Evolutionary conservation across 176 grass and related monocot genomes (phyloP), one percentile per base, ranked within the genome.

Genomic region (Oryza punctata): DNA sequence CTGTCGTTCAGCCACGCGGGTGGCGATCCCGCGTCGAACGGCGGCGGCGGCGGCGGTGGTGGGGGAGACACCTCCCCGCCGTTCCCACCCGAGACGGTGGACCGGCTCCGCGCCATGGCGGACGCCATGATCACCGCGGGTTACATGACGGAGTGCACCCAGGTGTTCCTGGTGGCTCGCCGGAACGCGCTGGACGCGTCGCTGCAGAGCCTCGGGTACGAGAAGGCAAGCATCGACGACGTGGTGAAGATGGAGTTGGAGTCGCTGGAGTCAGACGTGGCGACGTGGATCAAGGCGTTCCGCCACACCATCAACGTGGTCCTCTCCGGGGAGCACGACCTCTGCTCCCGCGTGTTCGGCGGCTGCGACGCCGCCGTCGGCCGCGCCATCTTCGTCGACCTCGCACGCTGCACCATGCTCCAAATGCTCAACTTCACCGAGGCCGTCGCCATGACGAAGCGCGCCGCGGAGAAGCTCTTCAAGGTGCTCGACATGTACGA

Each of bases 401-500:
- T 95, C 40, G 79, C 90, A 1, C 79, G 52, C 60, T 63, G 71
- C 75, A 81, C 79, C 69, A 59, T 93, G 76, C 77, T 95, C 25
- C 87, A 85, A 43, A 73, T 99, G 77, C 85, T 99, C 74, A 92
- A 67, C 63, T 99, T 99, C 78, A 83, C 85, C 0, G 91, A 99
- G 93, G 96, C 91, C 21, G 82, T 99, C 8, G 75, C 67, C 10
- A 89, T 92, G 71, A 91, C 88, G 3, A 96, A 94, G 70, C 91
- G 93, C 63, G 84, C 89, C 10, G 89, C 91, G 0, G 96, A 96
- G 78, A 96, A 99, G 83, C 91, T 99, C 38, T 99, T 99, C 91
- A 99, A 92, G 82, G 84, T 99, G 83, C 96, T 99, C 25, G 96
- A 99, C 69, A 96, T 96, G 83, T 99, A 99, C 59, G 93, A 99